Base-by-base conservation (phyloP, 306 rosid species). In the Quercus cerris region DNA sequence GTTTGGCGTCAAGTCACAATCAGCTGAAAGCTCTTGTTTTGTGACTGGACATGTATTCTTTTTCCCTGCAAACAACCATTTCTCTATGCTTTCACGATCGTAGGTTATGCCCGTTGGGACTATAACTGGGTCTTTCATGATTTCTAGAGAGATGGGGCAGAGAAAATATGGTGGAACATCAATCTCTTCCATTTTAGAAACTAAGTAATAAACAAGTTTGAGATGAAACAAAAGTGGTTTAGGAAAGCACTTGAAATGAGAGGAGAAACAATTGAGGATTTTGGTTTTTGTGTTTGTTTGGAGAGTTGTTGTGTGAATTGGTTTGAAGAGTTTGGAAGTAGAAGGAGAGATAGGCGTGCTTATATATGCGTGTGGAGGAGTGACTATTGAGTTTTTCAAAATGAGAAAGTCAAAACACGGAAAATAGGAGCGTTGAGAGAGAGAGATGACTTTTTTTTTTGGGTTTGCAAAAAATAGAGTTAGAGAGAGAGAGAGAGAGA, bases 91-190 rank as follows among this genome's bases (percentile, higher is more conserved):
- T 31, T 86, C 86, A 2, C 99, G 79, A 73, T 93, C 98, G 81
- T 95, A 95, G 78, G 98, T 91, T 46, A 93, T 91, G 4, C 99
- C 99, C 0, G 97, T 86, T 17, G 91, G 78, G 52, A 93, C 81
- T 0, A 88, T 91, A 5, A 93, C 98, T 0, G 99, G 99, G 52
- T 95, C 99, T 33, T 91, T 93, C 99, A 95, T 95, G 81, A 93
- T 84, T 27, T 93, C 84, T 0, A 95, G 81, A 11, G 99, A 93
- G 35, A 95, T 88, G 1, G 99, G 99, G 79, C 98, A 95, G 27
- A 91, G 71, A 14, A 87, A 93, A 57, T 86, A 93, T 1, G 87
- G 80, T 66, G 99, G 95, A 73, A 95, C 87, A 1, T 93, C 99
- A 28, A 91, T 86, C 17, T 90, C 92, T 2, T 84, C 89, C 93